Percentiles rank a stretch among this genome's conserved stretches.
These are phyloP conservation scores for Alternaria hordeiaustralica DNA, from an alignment of 2,329 filamentous ascomycete genomes.

Conservation along the genomic window DNA sequence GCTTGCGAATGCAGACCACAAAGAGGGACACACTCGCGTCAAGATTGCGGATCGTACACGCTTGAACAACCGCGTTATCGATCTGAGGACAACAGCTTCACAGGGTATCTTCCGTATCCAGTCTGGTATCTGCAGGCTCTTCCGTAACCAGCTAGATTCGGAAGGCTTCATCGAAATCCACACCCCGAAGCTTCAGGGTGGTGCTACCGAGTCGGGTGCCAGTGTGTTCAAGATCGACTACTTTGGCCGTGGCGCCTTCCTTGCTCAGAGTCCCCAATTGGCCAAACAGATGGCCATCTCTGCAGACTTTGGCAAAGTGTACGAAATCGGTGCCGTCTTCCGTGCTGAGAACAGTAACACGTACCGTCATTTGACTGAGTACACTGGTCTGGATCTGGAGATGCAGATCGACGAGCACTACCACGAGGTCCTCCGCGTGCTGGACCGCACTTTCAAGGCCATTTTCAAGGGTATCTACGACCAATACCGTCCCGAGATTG, in stretches of 20 bases:
- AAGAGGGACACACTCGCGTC: constrained; percentile 63
- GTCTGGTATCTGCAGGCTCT: constrained; percentile 78
- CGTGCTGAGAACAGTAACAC: constrained; percentile 96
- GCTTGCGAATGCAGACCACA: constrained; percentile 58
- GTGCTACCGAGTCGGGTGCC: constrained; percentile 88
- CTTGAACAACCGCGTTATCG: constrained; percentile 78
- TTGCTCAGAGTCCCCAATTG: constrained; percentile 90
- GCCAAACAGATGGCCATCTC: constrained; percentile 94
- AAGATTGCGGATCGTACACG: constrained; percentile 76
- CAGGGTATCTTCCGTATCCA: constrained; percentile 90
- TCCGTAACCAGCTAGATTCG: constrained; percentile 76
- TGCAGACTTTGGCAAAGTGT: constrained; percentile 86
- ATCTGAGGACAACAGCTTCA: constrained; percentile 83
- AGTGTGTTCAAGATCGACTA: constrained; percentile 93
- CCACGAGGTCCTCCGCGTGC: constrained; percentile 79
- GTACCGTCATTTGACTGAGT: constrained; percentile 91
- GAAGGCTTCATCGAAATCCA: constrained; percentile 91
- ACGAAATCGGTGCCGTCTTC: constrained; percentile 90
- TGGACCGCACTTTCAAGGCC: constrained; percentile 81
- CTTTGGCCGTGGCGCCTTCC: constrained; percentile 83
- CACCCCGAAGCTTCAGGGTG: constrained; percentile 88
- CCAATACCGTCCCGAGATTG: constrained; percentile 73
- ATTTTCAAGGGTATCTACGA: constrained; percentile 77
- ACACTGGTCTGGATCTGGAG: constrained; percentile 89
- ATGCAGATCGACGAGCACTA: constrained; percentile 92